Evolutionary conservation across 2,329 filamentous ascomycete genomes (phyloP), one percentile per base, ranked within the genome.

Genomic region (Nigrospora sphaerica): DNA sequence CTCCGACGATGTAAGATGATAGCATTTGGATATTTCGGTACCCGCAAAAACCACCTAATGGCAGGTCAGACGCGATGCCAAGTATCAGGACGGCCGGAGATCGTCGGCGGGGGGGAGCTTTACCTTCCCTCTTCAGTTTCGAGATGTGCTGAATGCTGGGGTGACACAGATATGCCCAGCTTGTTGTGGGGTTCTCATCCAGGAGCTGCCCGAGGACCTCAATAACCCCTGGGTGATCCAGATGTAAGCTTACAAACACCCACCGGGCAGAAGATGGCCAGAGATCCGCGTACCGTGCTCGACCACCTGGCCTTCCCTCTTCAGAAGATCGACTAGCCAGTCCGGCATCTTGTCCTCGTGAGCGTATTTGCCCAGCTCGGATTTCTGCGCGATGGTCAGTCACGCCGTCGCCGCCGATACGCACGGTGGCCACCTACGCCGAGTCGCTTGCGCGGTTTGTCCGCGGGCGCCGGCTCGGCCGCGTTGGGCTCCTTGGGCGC

Each of bases 21-120:
- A 96, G 66, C 83, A 95, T 95, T 62, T 97, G 93, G 32, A 95
- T 95, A 59, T 95, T 97, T 36, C 92, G 80, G 62, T 96, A 97
- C 4, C 92, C 92, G 61, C 92, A 97, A 62, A 97, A 97, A 6
- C 89, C 87, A 18, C 90, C 90, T 80, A 18, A 39, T 23, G 23
- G 23, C 23, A 28, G 6, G 23, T 28, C 23, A 28, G 23, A 28
- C 23, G 23, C 23, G 23, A 11, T 16, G 42, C 12, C 18, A 10
- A 17, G 37, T 12, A 19, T 52, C 12, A 54, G 46, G 23, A 28
- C 7, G 7, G 7, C 23, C 6, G 23, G 7, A 28, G 23, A 28
- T 2, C 23, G 7, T 2, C 23, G 7, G 23, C 6, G 7, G 19
- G 19, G 19, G 19, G 19, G 19, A 4, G 23, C 23, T 10, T 10